Evolutionary conservation across 176 grass and related monocot species (phyloP).

Genomic region (Pharus latifolius): DNA sequence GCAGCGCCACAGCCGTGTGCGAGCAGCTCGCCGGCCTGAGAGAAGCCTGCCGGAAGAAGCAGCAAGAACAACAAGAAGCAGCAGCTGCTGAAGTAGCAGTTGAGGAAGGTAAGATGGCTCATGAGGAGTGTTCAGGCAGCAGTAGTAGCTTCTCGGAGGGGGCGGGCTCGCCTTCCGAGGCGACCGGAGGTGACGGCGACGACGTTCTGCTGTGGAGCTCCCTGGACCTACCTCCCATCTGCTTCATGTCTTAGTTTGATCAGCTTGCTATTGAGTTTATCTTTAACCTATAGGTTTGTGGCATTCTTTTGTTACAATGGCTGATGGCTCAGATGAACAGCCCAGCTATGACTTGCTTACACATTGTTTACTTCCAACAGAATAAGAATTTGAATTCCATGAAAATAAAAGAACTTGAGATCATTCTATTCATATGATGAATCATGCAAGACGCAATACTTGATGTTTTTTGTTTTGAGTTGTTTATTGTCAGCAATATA

Average conservation of each 20-base stretch:
- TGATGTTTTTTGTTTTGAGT: no score
- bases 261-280: not conserved
- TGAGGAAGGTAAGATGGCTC: not conserved
- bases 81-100: not conserved
- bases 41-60: conserved; percentile 47
- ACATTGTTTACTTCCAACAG: conserved; percentile 1
- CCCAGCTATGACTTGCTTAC: conserved; percentile 10
- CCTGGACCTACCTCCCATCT: conserved; percentile 51
- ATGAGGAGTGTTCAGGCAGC: not conserved
- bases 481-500: no score
- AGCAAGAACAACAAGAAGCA: not conserved
- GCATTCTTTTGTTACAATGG: conserved; percentile 12
- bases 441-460: not conserved
- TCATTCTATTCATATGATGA: not conserved
- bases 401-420: no score
- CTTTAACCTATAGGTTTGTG: not conserved
- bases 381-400: not conserved
- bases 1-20: not conserved
- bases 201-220: conserved; percentile 54
- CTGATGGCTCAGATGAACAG: conserved; percentile 10
- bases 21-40: conserved; percentile 51
- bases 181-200: not conserved
- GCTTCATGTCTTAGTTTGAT: conserved; percentile 20
- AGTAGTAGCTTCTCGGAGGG: not conserved
- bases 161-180: not conserved